These are phyloP conservation scores for Daldinia grandis DNA, from an alignment of 495 filamentous ascomycete genomes.

Conservation along the genomic window DNA sequence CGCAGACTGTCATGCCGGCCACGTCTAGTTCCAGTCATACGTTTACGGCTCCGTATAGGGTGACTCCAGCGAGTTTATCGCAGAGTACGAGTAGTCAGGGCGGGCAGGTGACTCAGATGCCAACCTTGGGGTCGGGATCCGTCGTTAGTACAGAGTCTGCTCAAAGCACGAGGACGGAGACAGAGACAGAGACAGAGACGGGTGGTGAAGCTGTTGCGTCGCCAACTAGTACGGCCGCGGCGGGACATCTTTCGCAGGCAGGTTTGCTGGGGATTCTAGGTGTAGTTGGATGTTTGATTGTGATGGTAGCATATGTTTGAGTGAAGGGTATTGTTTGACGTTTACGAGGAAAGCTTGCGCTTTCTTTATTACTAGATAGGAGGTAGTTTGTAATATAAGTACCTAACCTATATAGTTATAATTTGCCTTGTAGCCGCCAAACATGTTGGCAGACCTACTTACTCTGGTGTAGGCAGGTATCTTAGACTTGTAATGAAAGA, in stretches of 20 bases:
- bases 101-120: background rate
- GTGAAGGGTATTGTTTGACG: background rate
- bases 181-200: background rate
- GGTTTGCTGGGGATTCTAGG: background rate
- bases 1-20: constrained; percentile 26
- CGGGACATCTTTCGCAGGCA: background rate
- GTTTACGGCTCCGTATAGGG: background rate
- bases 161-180: background rate
- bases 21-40: background rate
- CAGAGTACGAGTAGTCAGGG: background rate
- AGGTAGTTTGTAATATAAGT: background rate
- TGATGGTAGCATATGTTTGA: background rate
- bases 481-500: background rate
- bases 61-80: background rate
- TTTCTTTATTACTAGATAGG: background rate
- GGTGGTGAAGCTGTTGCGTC: background rate
- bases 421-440: background rate
- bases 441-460: background rate
- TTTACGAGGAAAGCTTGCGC: background rate
- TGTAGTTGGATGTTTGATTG: background rate
- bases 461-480: background rate
- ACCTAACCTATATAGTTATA: background rate
- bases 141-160: background rate
- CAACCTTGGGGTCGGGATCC: background rate
- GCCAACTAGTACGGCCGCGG: background rate